phyloP scores from a whole-genome alignment of 495 filamentous ascomycete genomes.

The Cairneyella variabilis region DNA sequence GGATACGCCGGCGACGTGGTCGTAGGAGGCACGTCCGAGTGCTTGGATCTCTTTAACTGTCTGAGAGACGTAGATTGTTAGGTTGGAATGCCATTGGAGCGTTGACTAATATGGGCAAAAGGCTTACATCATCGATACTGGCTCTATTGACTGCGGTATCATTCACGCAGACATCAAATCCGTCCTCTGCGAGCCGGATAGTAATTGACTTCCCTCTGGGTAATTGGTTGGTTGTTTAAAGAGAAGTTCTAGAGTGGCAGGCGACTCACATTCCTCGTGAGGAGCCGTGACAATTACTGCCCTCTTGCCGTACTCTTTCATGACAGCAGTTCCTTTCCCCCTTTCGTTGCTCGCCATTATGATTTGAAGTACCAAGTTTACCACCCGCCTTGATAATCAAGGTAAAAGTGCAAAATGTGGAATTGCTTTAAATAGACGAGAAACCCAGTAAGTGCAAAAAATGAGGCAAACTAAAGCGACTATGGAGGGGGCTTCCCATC shows the following conservation, averaged over 20 bases:
- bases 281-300: slow-evolving; percentile 59
- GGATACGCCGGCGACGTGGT: slow-evolving; percentile 51
- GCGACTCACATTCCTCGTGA: slow-evolving; percentile 45
- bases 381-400: too few species aligned
- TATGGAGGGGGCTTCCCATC: too few species aligned
- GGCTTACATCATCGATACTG: slow-evolving; percentile 38
- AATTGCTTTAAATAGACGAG: too few species aligned
- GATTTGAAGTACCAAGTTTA: too few species aligned
- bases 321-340: slow-evolving; percentile 12
- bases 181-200: slow-evolving; percentile 52
- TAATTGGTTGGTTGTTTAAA: too few species aligned
- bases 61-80: slow-evolving; percentile 1
- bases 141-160: slow-evolving; percentile 44
- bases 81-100: neutral
- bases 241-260: too few species aligned
- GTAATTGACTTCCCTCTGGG: slow-evolving; percentile 56
- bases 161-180: slow-evolving; percentile 58
- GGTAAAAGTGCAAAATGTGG: too few species aligned
- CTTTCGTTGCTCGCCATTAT: slow-evolving; percentile 14
- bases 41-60: slow-evolving; percentile 43
- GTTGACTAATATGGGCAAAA: neutral
- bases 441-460: too few species aligned
- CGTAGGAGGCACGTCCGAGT: slow-evolving; percentile 38
- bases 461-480: too few species aligned
- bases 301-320: slow-evolving; percentile 24